Base-by-base conservation (phyloP, 495 filamentous ascomycete genomes). In the Bryoglossum gracile region DNA sequence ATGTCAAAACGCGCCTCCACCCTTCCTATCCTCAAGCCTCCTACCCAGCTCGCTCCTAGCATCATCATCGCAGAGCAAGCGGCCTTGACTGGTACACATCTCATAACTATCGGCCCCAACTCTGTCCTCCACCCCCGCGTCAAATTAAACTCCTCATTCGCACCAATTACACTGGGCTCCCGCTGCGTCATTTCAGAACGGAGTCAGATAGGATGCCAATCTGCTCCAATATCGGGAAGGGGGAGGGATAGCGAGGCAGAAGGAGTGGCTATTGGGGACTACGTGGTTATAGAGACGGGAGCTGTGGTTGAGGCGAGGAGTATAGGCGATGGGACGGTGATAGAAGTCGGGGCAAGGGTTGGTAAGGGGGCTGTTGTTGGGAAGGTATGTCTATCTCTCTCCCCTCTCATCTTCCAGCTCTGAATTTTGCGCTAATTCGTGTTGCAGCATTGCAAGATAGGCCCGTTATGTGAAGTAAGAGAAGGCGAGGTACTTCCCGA, bases 41-140 rank as follows among this genome's bases (percentile, higher is more conserved):
- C 86, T 10, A 72, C 86, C 51, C 75, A 77, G 59, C 78, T 88
- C 59, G 78, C 87, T 49, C 72, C 83, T 2, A 76, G 73, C 19
- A 72, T 86, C 49, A 79, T 80, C 36, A 82, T 95, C 61, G 76
- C 87, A 59, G 85, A 91, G 54, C 78, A 79, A n/a, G 84, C 82
- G 5, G 58, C 80, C 8, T 70, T 94, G 48, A 78, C 78, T 4
- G 89, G 89, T 19, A 80, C 74, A 3, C 71, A 89, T 65, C 73
- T 74, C 13, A 84, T 95, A 48, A 77, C 72, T 34, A 78, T 94
- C 55, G 78, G 78, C 50, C 67, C 77, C 26, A 78, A 85, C 60
- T 81, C 77, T 13, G 77, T 95, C n/a, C 69, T 95, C 47, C 89
- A 95, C 66, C 89, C 89, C 1, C 84, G 87, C 48, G 75, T 80